Evolutionary conservation across 2,329 filamentous ascomycete species (phyloP).

Genomic region (Fusarium floridanum): DNA sequence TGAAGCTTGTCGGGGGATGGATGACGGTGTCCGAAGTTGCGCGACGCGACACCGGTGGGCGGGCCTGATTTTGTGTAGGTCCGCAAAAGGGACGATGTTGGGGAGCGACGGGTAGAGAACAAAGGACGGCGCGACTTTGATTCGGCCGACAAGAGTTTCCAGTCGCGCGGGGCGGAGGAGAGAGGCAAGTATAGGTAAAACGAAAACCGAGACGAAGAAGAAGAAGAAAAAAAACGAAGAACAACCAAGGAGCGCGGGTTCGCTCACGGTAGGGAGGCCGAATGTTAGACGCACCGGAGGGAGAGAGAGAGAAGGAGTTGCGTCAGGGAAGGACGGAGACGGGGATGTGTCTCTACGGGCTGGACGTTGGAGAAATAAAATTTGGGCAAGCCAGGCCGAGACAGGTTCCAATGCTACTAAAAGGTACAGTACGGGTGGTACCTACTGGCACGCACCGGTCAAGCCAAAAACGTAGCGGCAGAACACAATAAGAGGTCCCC

Average conservation of each 20-base stretch:
- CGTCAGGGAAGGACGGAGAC: constrained; percentile 41
- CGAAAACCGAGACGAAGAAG: constrained; percentile 25
- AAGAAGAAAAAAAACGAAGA: constrained; percentile 12
- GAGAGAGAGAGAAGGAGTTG: constrained; percentile 39
- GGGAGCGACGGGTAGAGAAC: constrained; percentile 27
- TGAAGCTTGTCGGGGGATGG: constrained; percentile 34
- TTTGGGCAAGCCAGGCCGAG: constrained; percentile 32
- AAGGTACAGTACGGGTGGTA: too few relatives aligned
- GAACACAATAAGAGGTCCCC: constrained; percentile 7
- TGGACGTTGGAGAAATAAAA: constrained; percentile 48
- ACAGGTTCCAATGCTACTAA: background rate
- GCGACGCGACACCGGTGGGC: constrained; percentile 42
- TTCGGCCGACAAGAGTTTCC: constrained; percentile 14
- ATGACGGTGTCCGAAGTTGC: constrained; percentile 22
- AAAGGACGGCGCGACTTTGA: constrained; percentile 20
- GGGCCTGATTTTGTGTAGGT: constrained; percentile 17
- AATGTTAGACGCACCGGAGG: constrained; percentile 39
- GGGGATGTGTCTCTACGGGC: constrained; percentile 28
- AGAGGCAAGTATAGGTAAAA: constrained; percentile 24
- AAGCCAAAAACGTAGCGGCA: constrained; percentile 11
- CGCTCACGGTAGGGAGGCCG: constrained; percentile 12
- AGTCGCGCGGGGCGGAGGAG: constrained; percentile 3
- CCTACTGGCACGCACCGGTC: constrained; percentile 3
- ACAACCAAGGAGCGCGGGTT: constrained; percentile 30
- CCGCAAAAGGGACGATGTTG: constrained; percentile 33